These are phyloP conservation scores for Hypoxylon trugodes DNA, from an alignment of 495 filamentous ascomycete species.

Conservation along the genomic window DNA sequence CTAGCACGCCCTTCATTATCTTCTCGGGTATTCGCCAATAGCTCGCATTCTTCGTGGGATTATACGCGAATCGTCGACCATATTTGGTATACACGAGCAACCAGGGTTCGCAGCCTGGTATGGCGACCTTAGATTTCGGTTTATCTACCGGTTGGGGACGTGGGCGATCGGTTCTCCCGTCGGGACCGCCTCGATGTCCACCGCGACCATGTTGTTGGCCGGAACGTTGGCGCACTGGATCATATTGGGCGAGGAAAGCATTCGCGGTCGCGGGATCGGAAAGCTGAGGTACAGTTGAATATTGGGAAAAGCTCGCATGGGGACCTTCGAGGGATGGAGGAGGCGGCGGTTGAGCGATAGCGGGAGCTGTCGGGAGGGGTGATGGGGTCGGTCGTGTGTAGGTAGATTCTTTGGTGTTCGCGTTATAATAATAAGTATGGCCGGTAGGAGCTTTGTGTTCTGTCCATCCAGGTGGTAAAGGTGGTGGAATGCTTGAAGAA, in stretches of 20 bases:
- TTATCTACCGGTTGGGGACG: constrained; percentile 75
- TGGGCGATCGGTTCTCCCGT: constrained; percentile 62
- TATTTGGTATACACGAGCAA: constrained; percentile 89
- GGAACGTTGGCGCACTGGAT: constrained; percentile 40
- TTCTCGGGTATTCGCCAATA: constrained; percentile 92
- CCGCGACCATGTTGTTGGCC: constrained; percentile 43
- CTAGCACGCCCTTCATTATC: constrained; percentile 79
- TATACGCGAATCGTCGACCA: constrained; percentile 88
- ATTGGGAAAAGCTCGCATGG: constrained; percentile 53
- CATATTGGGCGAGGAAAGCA: constrained; percentile 58
- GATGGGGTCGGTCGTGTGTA: constrained; percentile 72
- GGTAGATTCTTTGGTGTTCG: constrained; percentile 85
- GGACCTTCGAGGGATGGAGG: constrained; percentile 41
- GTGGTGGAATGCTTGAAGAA: constrained; percentile 52
- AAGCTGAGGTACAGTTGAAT: constrained; percentile 55
- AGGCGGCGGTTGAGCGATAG: constrained; percentile 23
- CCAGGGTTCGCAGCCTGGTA: constrained; percentile 90
- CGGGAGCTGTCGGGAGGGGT: constrained; percentile 41
- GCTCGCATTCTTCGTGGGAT: constrained; percentile 81
- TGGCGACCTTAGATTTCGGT: constrained; percentile 78
- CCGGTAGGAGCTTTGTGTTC: constrained; percentile 92
- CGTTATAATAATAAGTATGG: constrained; percentile 89
- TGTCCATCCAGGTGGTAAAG: constrained; percentile 84
- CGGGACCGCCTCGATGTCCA: constrained; percentile 47
- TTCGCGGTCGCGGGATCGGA: constrained; percentile 56